phyloP scores from a whole-genome alignment of 805 yeast genomes.

The Kodamaea lidongshanica region DNA sequence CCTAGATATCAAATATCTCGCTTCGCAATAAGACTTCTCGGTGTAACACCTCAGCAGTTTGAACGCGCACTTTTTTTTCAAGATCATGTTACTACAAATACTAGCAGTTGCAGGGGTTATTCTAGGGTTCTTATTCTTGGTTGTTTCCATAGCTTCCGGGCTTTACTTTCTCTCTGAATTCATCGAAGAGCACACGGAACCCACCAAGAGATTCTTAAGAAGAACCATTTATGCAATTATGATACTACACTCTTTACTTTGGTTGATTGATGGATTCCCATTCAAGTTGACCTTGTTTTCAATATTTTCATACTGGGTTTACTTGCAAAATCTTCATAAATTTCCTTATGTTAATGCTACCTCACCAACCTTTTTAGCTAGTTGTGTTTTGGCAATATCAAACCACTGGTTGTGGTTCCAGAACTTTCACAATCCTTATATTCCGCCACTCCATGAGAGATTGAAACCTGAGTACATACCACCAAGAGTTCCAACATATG shows the following conservation, averaged over 20 bases:
- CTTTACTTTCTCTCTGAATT: slow-evolving; percentile 84
- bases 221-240: slow-evolving; percentile 61
- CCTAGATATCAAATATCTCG: no score
- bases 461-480: slow-evolving; percentile 53
- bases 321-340: slow-evolving; percentile 66
- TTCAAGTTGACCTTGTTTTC: slow-evolving; percentile 60
- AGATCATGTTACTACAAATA: slow-evolving; percentile 32
- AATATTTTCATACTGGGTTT: slow-evolving; percentile 62
- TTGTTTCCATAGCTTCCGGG: slow-evolving; percentile 73
- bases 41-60: no score
- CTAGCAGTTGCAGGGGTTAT: slow-evolving; percentile 35
- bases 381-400: slow-evolving; percentile 65
- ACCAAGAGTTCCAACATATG: slow-evolving; percentile 69
- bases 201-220: slow-evolving; percentile 65
- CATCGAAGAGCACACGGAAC: slow-evolving; percentile 88
- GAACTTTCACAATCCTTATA: slow-evolving; percentile 64
- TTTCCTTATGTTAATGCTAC: slow-evolving; percentile 81
- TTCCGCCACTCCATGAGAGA: slow-evolving; percentile 63
- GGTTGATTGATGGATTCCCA: slow-evolving; percentile 77
- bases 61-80: not conserved
- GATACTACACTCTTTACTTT: slow-evolving; percentile 46
- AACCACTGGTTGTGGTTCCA: slow-evolving; percentile 91
- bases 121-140: slow-evolving; percentile 36
- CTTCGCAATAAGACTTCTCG: no score
- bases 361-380: slow-evolving; percentile 61